Percentiles rank a stretch among this genome's conserved stretches.
phyloP scores from a whole-genome alignment of 1,284 basidiomycete species.

The Cryptococcus sp. region DNA sequence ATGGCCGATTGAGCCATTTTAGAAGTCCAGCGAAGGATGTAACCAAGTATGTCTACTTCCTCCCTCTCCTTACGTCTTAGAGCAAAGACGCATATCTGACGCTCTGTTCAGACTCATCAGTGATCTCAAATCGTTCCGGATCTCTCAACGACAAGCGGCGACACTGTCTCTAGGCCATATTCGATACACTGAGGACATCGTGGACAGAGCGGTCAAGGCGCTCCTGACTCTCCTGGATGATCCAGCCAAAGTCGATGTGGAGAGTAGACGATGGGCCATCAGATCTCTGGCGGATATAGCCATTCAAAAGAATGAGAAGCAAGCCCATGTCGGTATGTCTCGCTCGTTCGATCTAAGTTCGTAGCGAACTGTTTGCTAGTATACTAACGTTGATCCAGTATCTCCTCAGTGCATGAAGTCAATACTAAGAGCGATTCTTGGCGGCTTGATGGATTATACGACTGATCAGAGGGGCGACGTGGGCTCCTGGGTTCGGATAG shows the following conservation, averaged over 20 bases:
- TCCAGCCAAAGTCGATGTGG: conserved; percentile 44
- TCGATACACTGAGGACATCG: conserved; percentile 58
- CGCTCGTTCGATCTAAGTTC: not conserved
- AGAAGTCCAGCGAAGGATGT: conserved; percentile 66
- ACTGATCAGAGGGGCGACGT: conserved; percentile 95
- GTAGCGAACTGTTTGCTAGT: not conserved
- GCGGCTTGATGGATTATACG: conserved; percentile 83
- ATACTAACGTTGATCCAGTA: conserved; percentile 20
- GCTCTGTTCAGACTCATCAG: conserved; percentile 61
- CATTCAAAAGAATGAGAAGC: conserved; percentile 7
- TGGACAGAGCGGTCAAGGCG: conserved; percentile 20
- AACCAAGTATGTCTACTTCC: conserved; percentile 67
- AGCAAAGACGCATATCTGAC: not conserved
- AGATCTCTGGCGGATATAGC: conserved; percentile 35
- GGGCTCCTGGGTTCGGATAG: conserved; percentile 91
- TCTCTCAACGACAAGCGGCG: conserved; percentile 70
- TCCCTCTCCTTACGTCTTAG: not conserved
- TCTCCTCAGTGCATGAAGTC: conserved; percentile 4
- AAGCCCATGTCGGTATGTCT: conserved; percentile 23
- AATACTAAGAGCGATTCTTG: conserved; percentile 51
- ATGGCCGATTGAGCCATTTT: conserved; percentile 64
- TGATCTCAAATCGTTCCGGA: conserved; percentile 60
- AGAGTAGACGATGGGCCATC: conserved; percentile 45
- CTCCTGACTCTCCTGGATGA: conserved; percentile 34
- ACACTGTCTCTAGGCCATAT: conserved; percentile 73